Evolutionary conservation across 2,329 filamentous ascomycete species (phyloP).

Genomic region (Scleromitrula shiraiana): DNA sequence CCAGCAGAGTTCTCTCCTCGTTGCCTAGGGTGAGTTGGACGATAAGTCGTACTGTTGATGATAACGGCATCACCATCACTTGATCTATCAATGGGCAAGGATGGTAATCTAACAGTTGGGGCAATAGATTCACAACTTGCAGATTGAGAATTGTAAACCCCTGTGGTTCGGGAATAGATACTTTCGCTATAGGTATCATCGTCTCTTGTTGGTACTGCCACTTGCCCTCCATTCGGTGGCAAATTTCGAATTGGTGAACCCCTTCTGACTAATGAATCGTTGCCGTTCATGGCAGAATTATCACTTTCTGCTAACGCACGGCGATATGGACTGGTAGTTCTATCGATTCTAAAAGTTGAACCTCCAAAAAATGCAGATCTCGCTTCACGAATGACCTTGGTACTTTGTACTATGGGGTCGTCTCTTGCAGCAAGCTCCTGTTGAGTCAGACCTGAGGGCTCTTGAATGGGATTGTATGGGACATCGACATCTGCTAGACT

Average conservation of each 20-base stretch:
- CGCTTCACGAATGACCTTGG: conserved; percentile 33
- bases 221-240: neutral
- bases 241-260: conserved; percentile 6
- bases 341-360: conserved; percentile 42
- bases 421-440: conserved; percentile 25
- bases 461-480: neutral
- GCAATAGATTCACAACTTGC: neutral
- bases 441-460: conserved; percentile 15
- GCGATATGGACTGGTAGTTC: conserved; percentile 48
- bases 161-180: conserved; percentile 29
- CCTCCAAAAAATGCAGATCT: conserved; percentile 46
- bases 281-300: conserved; percentile 1
- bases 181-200: conserved; percentile 25
- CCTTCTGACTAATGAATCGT: conserved; percentile 2
- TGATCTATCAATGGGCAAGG: conserved; percentile 10
- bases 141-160: conserved; percentile 19
- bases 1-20: conserved; percentile 37
- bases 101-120: conserved; percentile 14
- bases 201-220: neutral
- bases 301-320: conserved; percentile 34
- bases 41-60: conserved; percentile 28
- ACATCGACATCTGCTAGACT: neutral
- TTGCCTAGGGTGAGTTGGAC: conserved; percentile 23
- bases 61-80: conserved; percentile 32
- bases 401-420: conserved; percentile 22